These are phyloP conservation scores for Blastomyces silverae DNA, from an alignment of 2,329 filamentous ascomycete genomes.

Conservation along the genomic window DNA sequence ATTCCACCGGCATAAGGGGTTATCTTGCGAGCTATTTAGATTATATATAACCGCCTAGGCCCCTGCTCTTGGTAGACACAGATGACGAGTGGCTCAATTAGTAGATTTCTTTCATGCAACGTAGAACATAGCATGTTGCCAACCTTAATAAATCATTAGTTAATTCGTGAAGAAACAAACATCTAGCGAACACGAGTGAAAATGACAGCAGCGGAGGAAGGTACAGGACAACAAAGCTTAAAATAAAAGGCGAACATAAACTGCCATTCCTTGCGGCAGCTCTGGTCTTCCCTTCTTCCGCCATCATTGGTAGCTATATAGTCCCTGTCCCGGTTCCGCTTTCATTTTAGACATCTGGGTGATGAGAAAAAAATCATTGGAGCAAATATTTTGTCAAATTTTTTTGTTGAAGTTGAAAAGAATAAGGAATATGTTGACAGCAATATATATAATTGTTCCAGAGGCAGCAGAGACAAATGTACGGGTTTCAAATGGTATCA, in stretches of 20 bases:
- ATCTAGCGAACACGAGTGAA: not conserved
- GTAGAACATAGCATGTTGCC: too few relatives aligned
- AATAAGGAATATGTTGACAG: not conserved
- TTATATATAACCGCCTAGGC: not conserved
- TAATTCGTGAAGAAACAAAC: not conserved
- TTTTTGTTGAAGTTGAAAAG: not conserved
- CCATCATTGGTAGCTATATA: not conserved
- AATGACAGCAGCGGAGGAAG: not conserved
- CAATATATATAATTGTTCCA: not conserved
- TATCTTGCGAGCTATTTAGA: not conserved
- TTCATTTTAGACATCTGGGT: not conserved
- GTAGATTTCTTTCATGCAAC: too few relatives aligned
- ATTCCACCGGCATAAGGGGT: not conserved
- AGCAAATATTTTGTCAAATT: not conserved
- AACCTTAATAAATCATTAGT: not conserved
- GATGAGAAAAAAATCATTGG: not conserved
- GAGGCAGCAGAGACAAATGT: not conserved
- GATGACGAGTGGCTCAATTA: too few relatives aligned
- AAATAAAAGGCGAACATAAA: not conserved
- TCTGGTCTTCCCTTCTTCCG: not conserved
- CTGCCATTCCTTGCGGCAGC: not conserved
- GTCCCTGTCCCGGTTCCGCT: not conserved
- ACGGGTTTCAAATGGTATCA: slow-evolving; percentile 8
- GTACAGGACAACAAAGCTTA: not conserved
- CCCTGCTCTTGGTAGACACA: not conserved